These are phyloP conservation scores for Hibiscus trionum DNA, from an alignment of 345 rosid species.

Conservation along the genomic window DNA sequence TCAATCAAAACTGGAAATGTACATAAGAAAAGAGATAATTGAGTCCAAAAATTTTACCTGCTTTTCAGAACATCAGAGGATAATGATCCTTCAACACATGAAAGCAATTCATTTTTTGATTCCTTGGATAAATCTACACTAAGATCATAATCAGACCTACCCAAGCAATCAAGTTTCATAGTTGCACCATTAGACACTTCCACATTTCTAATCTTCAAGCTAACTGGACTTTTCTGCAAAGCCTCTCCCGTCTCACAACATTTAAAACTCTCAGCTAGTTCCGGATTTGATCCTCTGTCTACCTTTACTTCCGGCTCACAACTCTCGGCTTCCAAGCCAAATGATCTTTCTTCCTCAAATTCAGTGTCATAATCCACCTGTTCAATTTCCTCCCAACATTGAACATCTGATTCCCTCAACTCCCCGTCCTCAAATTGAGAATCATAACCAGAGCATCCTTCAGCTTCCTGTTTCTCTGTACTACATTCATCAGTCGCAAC, in stretches of 20 bases:
- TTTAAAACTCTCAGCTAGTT: constrained; percentile 9
- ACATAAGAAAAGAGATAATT: background rate
- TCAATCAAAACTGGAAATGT: background rate
- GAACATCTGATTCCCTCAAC: constrained; percentile 37
- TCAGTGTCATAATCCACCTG: constrained; percentile 53
- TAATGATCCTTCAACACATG: constrained; percentile 16
- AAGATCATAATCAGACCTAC: constrained; percentile 17
- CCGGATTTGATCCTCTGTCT: constrained; percentile 20
- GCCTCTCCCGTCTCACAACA: constrained; percentile 11
- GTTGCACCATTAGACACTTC: constrained; percentile 22
- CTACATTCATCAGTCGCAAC: background rate
- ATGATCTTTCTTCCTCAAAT: constrained; percentile 34
- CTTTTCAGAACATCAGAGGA: constrained; percentile 19
- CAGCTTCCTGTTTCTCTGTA: background rate
- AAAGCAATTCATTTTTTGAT: constrained; percentile 20
- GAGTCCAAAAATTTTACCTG: constrained; percentile 26
- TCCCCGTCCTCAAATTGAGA: constrained; percentile 66
- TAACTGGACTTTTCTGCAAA: constrained; percentile 12
- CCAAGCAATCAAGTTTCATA: constrained; percentile 25
- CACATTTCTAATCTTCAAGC: constrained; percentile 8
- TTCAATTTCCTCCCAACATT: constrained; percentile 37
- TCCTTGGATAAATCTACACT: constrained; percentile 16
- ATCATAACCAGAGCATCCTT: constrained; percentile 33
- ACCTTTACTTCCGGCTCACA: constrained; percentile 22
- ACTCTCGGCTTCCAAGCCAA: constrained; percentile 22